Evolutionary conservation across 768 basidiomycete species (phyloP).

Genomic region (Amanita phalloides): DNA sequence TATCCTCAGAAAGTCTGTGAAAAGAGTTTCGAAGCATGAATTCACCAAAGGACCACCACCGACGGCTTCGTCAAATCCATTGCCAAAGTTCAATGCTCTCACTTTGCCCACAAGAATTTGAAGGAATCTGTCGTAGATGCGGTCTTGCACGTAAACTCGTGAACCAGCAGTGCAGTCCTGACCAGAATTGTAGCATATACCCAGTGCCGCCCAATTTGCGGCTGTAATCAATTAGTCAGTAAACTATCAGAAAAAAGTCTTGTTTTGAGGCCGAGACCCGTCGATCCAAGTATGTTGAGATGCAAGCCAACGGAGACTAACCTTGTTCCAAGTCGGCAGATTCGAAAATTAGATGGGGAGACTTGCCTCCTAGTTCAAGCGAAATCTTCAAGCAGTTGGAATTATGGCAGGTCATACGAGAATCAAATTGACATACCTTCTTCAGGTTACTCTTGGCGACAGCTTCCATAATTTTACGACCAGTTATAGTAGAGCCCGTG

Average conservation of each 20-base stretch:
- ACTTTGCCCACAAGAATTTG: conserved; percentile 53
- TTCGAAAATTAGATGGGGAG: conserved; percentile 81
- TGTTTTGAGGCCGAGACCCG: too few species aligned
- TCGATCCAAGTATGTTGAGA: background rate
- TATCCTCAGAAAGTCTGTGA: conserved; percentile 2
- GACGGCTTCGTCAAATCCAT: conserved; percentile 67
- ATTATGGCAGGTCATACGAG: background rate
- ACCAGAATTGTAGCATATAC: conserved; percentile 83
- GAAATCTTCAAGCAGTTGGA: conserved; percentile 43
- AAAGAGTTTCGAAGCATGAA: background rate
- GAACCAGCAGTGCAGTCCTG: conserved; percentile 94
- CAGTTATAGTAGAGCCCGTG: conserved; percentile 86
- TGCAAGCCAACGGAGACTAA: conserved; percentile 14
- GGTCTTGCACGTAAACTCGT: conserved; percentile 80
- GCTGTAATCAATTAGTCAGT: conserved; percentile 27
- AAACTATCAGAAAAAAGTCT: too few species aligned
- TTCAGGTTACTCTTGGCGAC: conserved; percentile 92
- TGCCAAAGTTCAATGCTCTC: conserved; percentile 61
- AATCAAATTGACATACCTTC: conserved; percentile 39
- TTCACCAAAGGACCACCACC: conserved; percentile 77
- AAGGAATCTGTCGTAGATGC: conserved; percentile 80
- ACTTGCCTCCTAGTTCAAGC: conserved; percentile 91
- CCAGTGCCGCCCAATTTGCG: conserved; percentile 77
- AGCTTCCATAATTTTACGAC: conserved; percentile 84
- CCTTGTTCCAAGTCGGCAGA: conserved; percentile 87